phyloP scores from a whole-genome alignment of 345 rosid genomes.

The Lagerstroemia speciosa region DNA sequence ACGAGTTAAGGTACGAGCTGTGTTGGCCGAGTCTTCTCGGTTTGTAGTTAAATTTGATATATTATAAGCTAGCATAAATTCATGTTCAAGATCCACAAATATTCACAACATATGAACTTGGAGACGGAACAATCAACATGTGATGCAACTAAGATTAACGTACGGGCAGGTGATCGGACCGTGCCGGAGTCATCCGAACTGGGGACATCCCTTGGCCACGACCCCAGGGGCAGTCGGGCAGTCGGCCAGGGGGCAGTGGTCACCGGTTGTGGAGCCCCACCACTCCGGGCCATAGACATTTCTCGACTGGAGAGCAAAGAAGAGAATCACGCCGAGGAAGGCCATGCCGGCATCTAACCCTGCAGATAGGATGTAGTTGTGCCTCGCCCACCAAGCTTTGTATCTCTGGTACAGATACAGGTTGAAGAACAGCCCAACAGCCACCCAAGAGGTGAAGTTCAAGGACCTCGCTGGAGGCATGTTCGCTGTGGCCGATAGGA shows the following conservation, averaged over 20 bases:
- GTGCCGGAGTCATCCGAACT: conserved; percentile 16
- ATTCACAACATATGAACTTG: not conserved
- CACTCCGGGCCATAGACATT: conserved; percentile 36
- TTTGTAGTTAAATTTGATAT: not conserved
- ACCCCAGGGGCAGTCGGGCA: conserved; percentile 85
- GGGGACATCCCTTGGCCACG: conserved; percentile 49
- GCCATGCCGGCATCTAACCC: conserved; percentile 95
- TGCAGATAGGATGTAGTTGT: conserved; percentile 85
- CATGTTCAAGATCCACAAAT: not conserved
- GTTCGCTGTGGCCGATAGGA: not conserved
- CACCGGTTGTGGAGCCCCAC: conserved; percentile 73
- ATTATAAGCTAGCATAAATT: not conserved
- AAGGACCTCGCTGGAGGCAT: not conserved
- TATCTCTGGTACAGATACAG: conserved; percentile 65
- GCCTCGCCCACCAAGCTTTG: conserved; percentile 96
- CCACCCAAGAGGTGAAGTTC: not conserved
- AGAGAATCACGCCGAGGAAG: conserved; percentile 82
- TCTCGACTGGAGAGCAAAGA: conserved; percentile 68
- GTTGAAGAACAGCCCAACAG: conserved; percentile 90
- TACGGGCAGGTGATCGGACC: not conserved
- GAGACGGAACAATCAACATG: not conserved
- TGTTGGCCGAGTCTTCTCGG: no score
- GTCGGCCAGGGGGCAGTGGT: conserved; percentile 79
- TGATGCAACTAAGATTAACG: not conserved
- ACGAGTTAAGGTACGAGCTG: no score